phyloP scores from a whole-genome alignment of 805 yeast species.

The Phaffomyces thermotolerans region DNA sequence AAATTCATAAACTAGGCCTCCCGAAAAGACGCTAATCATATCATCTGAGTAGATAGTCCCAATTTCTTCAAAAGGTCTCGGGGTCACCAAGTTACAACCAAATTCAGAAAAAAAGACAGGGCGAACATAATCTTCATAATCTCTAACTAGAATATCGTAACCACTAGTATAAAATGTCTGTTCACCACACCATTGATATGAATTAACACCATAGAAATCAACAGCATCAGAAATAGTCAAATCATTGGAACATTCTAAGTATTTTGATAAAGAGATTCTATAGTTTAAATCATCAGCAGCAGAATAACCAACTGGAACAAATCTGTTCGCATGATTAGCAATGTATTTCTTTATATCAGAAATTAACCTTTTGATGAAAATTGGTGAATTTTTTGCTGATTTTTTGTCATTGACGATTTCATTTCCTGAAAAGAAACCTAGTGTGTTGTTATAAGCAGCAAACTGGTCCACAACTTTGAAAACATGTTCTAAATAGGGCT shows the following conservation, averaged over 20 bases:
- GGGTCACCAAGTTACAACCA: conserved; percentile 81
- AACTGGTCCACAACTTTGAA: conserved; percentile 77
- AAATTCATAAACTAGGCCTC: conserved; percentile 91
- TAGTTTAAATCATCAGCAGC: conserved; percentile 89
- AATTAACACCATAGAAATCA: conserved; percentile 91
- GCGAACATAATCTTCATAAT: conserved; percentile 56
- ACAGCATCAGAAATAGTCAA: conserved; percentile 42
- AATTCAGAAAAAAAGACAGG: conserved; percentile 89
- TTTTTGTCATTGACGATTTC: conserved; percentile 77
- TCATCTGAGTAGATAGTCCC: conserved; percentile 56
- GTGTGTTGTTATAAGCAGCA: conserved; percentile 76
- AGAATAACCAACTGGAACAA: conserved; percentile 87
- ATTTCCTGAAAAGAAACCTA: conserved; percentile 89
- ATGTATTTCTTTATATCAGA: conserved; percentile 78
- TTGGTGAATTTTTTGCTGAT: conserved; percentile 64
- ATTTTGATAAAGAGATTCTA: conserved; percentile 69
- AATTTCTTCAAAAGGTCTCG: conserved; percentile 75
- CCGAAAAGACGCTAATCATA: conserved; percentile 74
- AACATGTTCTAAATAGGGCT: conserved; percentile 63
- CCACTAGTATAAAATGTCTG: conserved; percentile 82
- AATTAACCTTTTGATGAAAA: conserved; percentile 68
- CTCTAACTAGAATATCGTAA: conserved; percentile 58
- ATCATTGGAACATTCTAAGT: conserved; percentile 64
- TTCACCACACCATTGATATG: conserved; percentile 95
- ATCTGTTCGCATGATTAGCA: conserved; percentile 47